These are phyloP conservation scores for Sclerotinia spermophila DNA, from an alignment of 2,329 filamentous ascomycete species.

Conservation along the genomic window DNA sequence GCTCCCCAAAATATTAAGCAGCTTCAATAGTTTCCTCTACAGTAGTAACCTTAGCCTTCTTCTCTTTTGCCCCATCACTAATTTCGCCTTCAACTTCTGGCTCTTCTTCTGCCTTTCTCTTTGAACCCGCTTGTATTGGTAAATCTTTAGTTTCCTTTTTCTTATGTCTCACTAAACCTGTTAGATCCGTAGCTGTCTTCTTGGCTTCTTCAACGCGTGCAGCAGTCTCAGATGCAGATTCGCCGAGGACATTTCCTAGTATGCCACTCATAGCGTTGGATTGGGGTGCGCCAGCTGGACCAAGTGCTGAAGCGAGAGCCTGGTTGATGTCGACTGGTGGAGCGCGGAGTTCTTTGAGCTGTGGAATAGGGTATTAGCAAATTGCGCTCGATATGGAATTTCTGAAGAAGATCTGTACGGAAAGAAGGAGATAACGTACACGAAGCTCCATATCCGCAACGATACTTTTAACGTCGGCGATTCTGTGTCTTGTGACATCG, in stretches of 20 bases:
- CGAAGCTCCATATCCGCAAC: conserved; percentile 66
- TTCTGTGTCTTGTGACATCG: conserved; percentile 57
- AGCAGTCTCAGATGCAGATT: conserved; percentile 56
- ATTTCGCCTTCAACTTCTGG: conserved; percentile 22
- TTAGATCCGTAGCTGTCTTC: conserved; percentile 59
- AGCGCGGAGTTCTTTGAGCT: conserved; percentile 66
- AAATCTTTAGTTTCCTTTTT: conserved; percentile 42
- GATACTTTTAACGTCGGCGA: conserved; percentile 73
- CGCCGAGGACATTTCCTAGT: conserved; percentile 60
- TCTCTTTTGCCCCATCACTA: conserved; percentile 27
- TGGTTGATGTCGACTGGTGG: conserved; percentile 57
- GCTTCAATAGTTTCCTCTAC: conserved; percentile 21
- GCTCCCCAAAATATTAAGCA: not conserved
- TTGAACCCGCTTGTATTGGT: conserved; percentile 44
- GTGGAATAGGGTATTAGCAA: conserved; percentile 22
- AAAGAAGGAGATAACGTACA: not conserved
- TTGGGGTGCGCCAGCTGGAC: conserved; percentile 22
- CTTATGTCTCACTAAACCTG: conserved; percentile 67
- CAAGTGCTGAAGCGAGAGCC: conserved; percentile 47
- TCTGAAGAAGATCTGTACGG: not conserved
- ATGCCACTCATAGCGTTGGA: conserved; percentile 52
- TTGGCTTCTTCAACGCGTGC: conserved; percentile 67
- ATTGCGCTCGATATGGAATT: not conserved
- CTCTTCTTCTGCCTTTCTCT: conserved; percentile 52
- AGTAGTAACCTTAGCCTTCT: conserved; percentile 34